Conservation (phyloP, 345 rosid genomes). For the Hibiscus mutabilis region DNA sequence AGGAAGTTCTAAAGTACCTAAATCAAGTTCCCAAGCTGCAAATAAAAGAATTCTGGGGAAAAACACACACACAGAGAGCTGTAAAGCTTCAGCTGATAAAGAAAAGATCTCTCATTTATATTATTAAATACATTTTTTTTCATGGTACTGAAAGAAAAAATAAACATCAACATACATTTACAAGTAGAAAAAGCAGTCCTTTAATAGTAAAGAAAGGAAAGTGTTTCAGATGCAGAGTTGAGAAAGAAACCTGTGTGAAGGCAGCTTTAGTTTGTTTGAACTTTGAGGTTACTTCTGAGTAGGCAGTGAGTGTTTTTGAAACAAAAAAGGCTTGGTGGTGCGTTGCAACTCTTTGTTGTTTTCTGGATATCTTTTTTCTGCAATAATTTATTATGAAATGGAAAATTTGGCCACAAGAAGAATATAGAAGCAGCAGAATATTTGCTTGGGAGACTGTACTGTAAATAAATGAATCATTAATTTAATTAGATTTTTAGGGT, state of each 20-base stretch:
- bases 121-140: not conserved
- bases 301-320: not conserved
- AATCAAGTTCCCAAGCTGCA: slow-evolving; percentile 25
- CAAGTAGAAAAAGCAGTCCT: not conserved
- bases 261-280: not conserved
- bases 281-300: not conserved
- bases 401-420: not conserved
- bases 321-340: not conserved
- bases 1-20: slow-evolving; percentile 25
- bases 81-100: not conserved
- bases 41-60: not conserved
- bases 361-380: not conserved
- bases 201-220: not conserved
- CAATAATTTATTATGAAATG: not conserved
- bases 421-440: not conserved
- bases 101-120: not conserved
- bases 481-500: too few relatives aligned
- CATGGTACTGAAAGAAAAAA: not conserved
- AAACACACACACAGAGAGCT: slow-evolving; percentile 6
- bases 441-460: not conserved
- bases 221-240: not conserved
- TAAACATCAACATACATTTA: not conserved
- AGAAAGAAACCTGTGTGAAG: not conserved
- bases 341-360: not conserved
- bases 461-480: not conserved